Evolutionary conservation across 139 green algal genomes (phyloP).

Genomic region (Chlorella ohadii): DNA sequence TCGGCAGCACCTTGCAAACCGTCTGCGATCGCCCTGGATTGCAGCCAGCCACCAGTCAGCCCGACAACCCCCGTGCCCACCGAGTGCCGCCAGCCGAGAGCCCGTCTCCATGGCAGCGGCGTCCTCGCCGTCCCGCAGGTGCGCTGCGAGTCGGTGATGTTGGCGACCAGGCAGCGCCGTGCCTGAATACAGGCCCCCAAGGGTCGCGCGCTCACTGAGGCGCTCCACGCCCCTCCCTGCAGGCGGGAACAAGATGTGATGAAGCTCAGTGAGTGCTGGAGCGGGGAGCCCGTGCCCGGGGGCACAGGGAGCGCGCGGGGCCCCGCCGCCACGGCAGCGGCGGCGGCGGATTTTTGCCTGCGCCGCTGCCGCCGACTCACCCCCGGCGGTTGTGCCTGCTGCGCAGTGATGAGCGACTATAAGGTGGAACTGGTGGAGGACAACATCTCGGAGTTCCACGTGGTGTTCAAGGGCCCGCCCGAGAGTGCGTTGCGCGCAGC

Average conservation of each 20-base stretch:
- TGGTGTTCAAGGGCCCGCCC: constrained; percentile 91
- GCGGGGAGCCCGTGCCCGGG: background rate
- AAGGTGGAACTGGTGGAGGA: constrained; percentile 97
- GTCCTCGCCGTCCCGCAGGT: constrained; percentile 23
- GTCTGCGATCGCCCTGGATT: background rate
- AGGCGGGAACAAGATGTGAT: constrained; percentile 77
- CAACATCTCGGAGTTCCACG: constrained; percentile 94
- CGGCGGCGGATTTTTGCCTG: background rate
- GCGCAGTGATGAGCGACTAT: constrained; percentile 95
- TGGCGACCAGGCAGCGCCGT: too few species aligned
- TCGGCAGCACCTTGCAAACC: too few species aligned
- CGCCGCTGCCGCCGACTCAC: background rate
- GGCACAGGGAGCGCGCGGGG: background rate
- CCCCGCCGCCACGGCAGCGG: background rate
- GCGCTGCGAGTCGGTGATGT: too few species aligned
- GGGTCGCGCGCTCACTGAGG: too few species aligned
- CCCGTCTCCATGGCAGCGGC: constrained; percentile 13
- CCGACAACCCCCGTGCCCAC: background rate
- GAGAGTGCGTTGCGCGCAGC: constrained; percentile 67
- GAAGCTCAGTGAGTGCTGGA: constrained; percentile 81
- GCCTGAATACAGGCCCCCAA: too few species aligned
- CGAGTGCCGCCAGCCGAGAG: background rate
- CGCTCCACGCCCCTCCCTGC: background rate
- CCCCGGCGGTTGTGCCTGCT: background rate
- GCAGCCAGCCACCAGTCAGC: background rate